phyloP scores from a whole-genome alignment of 176 grass and related monocot genomes.

The Lolium multiflorum region DNA sequence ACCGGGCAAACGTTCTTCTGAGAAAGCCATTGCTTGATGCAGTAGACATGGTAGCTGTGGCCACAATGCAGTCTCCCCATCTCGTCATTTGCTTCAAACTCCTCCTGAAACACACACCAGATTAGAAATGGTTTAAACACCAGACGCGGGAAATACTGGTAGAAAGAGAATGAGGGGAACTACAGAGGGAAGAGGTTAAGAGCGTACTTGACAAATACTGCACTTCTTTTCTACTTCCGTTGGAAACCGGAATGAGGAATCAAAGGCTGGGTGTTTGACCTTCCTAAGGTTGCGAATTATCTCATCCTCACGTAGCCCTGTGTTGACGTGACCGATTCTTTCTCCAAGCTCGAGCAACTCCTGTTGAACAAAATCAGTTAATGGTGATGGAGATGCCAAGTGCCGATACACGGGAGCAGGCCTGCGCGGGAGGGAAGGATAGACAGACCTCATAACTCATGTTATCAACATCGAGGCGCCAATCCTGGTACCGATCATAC shows the following conservation, averaged over 20 bases:
- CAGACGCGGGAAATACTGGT: neutral
- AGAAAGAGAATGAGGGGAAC: neutral
- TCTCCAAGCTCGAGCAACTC: conserved; percentile 93
- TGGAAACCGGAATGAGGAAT: conserved; percentile 52
- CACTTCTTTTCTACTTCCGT: conserved; percentile 83
- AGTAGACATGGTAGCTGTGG: conserved; percentile 89
- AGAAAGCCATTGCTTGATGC: conserved; percentile 98
- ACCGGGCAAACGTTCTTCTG: conserved; percentile 96
- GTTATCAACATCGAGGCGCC: conserved; percentile 94
- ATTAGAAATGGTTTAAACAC: neutral
- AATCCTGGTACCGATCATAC: conserved; percentile 75
- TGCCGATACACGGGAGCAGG: neutral
- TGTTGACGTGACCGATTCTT: conserved; percentile 89
- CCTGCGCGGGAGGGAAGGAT: neutral
- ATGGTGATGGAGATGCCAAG: neutral
- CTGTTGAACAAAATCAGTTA: conserved; percentile 40
- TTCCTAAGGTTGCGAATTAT: conserved; percentile 66
- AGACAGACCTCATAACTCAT: conserved; percentile 87
- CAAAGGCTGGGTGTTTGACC: conserved; percentile 60
- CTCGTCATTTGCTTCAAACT: conserved; percentile 88
- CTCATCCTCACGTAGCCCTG: conserved; percentile 92
- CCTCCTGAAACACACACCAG: conserved; percentile 58
- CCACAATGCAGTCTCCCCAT: conserved; percentile 86
- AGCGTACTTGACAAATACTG: conserved; percentile 87
- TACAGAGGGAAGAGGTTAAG: neutral